Base-by-base conservation (phyloP, 139 green algal species). In the Chlamydomonas eustigma region DNA sequence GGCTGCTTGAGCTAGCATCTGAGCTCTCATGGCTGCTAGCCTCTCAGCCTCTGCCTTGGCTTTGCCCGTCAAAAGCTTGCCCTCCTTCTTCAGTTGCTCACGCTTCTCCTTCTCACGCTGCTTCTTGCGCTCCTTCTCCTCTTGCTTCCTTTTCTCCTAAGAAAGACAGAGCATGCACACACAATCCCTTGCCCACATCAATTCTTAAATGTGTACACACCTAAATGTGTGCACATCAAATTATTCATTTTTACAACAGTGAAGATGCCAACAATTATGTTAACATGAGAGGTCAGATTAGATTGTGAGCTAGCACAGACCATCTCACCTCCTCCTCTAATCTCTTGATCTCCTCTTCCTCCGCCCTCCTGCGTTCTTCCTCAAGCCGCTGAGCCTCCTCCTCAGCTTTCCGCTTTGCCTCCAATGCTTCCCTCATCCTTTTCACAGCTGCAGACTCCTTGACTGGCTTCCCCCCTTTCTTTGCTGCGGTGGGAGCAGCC, bases 41-140 rank as follows among this genome's bases (percentile, higher is more conserved):
- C 92, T 86, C 81, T 94, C 88, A 25, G 90, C 90, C 84, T 98
- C 94, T 58, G 90, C 90, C 90, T 98, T 98, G 76, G 91, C 88
- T 83, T 97, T 97, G 78, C 88, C 91, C 4, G 87, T 97, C 32
- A 97, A 87, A 77, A 97, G 85, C 83, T 94, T 94, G 52, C 92
- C 92, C 82, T 95, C 85, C 37, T 86, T 87, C 78, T 94, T 97
- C 12, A 97, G 81, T 83, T 95, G 84, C 82, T 88, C 89, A 32
- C 82, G 87, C 79, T 78, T 77, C 12, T 35, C 58, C 71, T 75
- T 77, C 72, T 89, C 68, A 79, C 87, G 83, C 37, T 80, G 85
- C 80, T 93, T 93, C 73, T 87, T 88, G 33, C 79, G 76, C 78
- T 88, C 85, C 31, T 73, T 73, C 44, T 94, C 93, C 83, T 96